Conservation (phyloP, 345 rosid species). For the Populus tremula region DNA sequence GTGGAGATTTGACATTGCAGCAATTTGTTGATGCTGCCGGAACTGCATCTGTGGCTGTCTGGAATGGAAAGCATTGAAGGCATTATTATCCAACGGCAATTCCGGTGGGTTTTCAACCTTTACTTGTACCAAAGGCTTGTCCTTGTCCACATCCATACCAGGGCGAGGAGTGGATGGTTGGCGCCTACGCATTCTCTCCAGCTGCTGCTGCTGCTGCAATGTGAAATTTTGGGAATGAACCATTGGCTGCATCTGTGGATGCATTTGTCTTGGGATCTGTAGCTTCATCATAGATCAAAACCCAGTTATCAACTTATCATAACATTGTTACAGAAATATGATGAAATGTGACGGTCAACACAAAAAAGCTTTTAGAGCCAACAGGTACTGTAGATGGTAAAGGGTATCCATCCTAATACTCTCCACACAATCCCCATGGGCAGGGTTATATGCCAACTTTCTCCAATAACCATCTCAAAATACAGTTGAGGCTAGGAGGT, state of each 20-base stretch:
- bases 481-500: not conserved
- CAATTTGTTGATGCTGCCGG: constrained; percentile 74
- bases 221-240: constrained; percentile 44
- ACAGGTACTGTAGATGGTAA: not conserved
- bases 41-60: constrained; percentile 61
- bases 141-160: constrained; percentile 67
- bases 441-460: not conserved
- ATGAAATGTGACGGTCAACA: not conserved
- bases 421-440: not conserved
- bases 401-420: not conserved
- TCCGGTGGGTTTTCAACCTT: constrained; percentile 74
- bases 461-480: not conserved
- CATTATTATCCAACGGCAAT: constrained; percentile 54
- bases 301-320: not conserved
- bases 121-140: constrained; percentile 70
- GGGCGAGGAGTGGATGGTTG: constrained; percentile 59
- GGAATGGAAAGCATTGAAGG: constrained; percentile 51
- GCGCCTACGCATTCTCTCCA: constrained; percentile 61
- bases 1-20: constrained; percentile 62
- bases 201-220: constrained; percentile 53
- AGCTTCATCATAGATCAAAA: constrained; percentile 22
- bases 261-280: constrained; percentile 68
- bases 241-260: constrained; percentile 81
- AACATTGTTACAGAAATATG: not conserved
- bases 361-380: not conserved